Evolutionary conservation across 306 rosid species (phyloP), one percentile per base, ranked within the genome.

Genomic region (Bauhinia variegata): DNA sequence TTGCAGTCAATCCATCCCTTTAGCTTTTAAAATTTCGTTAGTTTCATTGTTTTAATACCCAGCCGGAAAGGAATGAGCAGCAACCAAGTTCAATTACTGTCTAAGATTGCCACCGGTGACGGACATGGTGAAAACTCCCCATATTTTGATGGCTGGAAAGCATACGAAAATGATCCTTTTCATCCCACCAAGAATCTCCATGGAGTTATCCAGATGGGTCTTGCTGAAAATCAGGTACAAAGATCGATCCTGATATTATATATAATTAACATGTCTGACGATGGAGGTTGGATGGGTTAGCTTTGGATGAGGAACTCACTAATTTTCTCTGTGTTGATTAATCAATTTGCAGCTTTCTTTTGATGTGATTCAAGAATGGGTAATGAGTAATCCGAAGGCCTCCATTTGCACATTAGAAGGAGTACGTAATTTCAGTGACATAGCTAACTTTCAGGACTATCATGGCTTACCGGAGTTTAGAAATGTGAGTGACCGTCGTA

Each of bases 141-240:
- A 0, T 84, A 84, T 44, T 91, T 91, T 55, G 96, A 86, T 47
- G 97, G 97, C 0, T 91, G 97, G 97, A 88, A 88, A 52, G 97
- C 96, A 6, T 83, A 81, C 54, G 87, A 91, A 6, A 37, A 31
- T 10, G 73, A 91, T 18, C 97, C 96, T 2, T 91, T 82, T 77
- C 89, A 91, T 32, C 68, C 77, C 41, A 81, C 58, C n/a, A 16
- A 75, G 5, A 91, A 91, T 43, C 82, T 80, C 53, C 8, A 73
- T 18, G 97, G 97, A 2, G 96, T 91, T 52, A 88, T 91, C 65
- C 97, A 91, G 65, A 91, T 91, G 97, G 97, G 96, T 32, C 84
- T 91, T 4, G 97, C 96, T 43, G 97, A 91, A 78, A 91, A 91
- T 76, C 83, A 82, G 84, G 97, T 91, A 86, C 33, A 63, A 11